A percentile compares a stretch with the other conserved stretches of the same genome.
Evolutionary conservation across 2,329 filamentous ascomycete species (phyloP).

Genomic region (Westerdykella sp.): DNA sequence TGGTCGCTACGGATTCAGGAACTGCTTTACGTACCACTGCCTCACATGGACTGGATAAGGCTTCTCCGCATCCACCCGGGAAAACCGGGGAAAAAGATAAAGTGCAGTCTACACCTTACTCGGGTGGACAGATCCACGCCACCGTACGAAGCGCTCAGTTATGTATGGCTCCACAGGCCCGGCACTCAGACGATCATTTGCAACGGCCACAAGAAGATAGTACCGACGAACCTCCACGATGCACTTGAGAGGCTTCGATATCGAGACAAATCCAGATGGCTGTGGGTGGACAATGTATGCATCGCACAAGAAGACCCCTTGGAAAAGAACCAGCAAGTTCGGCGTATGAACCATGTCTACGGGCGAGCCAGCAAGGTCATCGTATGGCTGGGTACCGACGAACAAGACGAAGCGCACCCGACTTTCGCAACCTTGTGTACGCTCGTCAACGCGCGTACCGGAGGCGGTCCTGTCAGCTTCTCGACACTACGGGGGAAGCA

Average conservation of each 20-base stretch:
- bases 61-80: constrained; percentile 10
- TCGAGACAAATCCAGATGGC: background rate
- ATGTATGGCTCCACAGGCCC: constrained; percentile 3
- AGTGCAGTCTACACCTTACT: constrained; percentile 6
- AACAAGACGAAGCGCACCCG: constrained; percentile 2
- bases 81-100: background rate
- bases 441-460: constrained; percentile 1
- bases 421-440: constrained; percentile 3
- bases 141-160: constrained; percentile 9
- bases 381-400: constrained; percentile 9
- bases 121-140: constrained; percentile 1
- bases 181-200: background rate
- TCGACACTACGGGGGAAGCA: background rate
- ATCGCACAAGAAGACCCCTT: constrained; percentile 4
- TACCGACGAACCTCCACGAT: constrained; percentile 3
- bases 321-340: constrained; percentile 6
- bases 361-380: constrained; percentile 2
- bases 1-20: too few relatives aligned
- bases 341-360: constrained; percentile 8
- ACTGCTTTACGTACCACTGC: constrained; percentile 4
- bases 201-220: background rate
- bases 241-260: constrained; percentile 4
- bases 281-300: constrained; percentile 9
- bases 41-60: constrained; percentile 7
- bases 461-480: background rate